These are phyloP conservation scores for Spencermartinsiella ligniputridi DNA, from an alignment of 1,139 yeast genomes.

Conservation along the genomic window DNA sequence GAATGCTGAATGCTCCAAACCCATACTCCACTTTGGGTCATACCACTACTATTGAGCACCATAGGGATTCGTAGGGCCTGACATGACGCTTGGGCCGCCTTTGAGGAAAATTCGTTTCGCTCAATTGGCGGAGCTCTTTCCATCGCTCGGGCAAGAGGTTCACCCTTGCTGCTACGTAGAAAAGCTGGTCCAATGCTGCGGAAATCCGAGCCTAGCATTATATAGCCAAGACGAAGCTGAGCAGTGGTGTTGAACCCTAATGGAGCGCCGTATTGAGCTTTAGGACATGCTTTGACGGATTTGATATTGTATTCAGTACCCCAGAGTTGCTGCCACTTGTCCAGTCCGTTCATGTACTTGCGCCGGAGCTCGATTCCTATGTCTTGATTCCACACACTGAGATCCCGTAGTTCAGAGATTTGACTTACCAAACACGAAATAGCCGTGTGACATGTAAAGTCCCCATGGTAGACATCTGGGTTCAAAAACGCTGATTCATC, in stretches of 20 bases:
- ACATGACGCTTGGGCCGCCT: neutral
- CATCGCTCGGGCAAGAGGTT: neutral
- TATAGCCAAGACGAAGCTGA: neutral
- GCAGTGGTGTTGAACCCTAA: conserved; percentile 2
- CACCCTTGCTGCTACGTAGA: neutral
- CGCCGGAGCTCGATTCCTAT: neutral
- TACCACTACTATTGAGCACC: neutral
- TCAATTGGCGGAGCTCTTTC: neutral
- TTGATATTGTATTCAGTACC: neutral
- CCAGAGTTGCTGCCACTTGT: neutral
- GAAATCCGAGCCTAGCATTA: neutral
- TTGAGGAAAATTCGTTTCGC: neutral
- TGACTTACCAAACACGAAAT: neutral
- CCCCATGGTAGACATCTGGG: neutral
- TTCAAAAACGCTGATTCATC: neutral
- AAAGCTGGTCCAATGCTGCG: neutral
- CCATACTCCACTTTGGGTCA: conserved; percentile 1
- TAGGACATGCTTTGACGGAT: neutral
- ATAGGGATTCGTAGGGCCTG: conserved; percentile 1
- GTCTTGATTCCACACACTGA: neutral
- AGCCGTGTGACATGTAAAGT: neutral
- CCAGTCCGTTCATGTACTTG: neutral
- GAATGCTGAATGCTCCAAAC: conserved; percentile 4
- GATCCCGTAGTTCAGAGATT: neutral
- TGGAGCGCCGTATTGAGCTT: neutral